Base-by-base conservation (phyloP, 108 stramenopile genomes). In the Epipyxis sp. region DNA sequence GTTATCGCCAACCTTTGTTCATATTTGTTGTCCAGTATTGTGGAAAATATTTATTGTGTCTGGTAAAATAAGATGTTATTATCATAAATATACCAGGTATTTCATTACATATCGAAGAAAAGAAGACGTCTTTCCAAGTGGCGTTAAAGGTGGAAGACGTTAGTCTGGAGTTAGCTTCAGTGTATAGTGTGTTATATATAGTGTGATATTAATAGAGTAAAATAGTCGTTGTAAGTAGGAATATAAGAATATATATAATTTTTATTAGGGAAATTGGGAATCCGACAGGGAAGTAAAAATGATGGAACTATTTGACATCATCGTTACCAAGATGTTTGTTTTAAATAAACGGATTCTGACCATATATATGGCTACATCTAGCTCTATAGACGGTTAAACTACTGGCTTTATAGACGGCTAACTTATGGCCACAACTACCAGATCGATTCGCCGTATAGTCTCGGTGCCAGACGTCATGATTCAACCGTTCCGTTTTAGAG, bases 1-100 rank as follows among this genome's bases (percentile, higher is more conserved):
- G 61, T 32, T 65, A 65, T 65, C 61, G 61, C 61, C 61, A 65
- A 65, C 61, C 61, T 65, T 65, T 65, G n/a, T 65, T 65, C 34
- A 65, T 65, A 65, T 65, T 65, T 65, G 61, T 65, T 65, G 61
- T 65, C 61, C 61, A 65, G 61, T 65, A 65, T 65, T 65, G 61
- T 65, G 61, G 61, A 65, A 65, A 65, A 65, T 65, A 65, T 65
- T 65, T 65, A 65, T 65, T 32, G 61, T 65, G 61, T 65, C 61
- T 65, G 61, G 61, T 32, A 65, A 65, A 65, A 65, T 3, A 65
- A 13, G 61, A 13, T 65, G 10, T 65, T 65, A 65, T 65, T 6
- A 65, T 32, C 20, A 65, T 65, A 65, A 65, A 65, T 65, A 65
- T 65, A 65, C 34, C 27, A 65, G 20, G 34, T 32, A 65, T 65